Evolutionary conservation across 2,329 filamentous ascomycete species (phyloP).

Genomic region (Fusarium austroafricanum): DNA sequence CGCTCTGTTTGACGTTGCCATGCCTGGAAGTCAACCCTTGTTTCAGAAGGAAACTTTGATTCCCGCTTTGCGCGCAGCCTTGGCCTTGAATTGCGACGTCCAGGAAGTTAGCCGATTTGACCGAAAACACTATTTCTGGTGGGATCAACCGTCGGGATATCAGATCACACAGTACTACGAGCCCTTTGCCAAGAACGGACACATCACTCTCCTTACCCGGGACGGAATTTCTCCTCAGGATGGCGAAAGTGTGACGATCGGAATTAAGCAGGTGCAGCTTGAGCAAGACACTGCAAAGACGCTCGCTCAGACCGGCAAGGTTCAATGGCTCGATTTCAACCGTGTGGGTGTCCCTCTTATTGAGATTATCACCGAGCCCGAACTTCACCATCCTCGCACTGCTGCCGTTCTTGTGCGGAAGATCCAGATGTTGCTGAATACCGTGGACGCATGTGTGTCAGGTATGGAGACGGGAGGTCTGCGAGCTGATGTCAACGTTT

Average conservation of each 20-base stretch:
- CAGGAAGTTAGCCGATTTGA: slow-evolving; percentile 87
- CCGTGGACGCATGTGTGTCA: slow-evolving; percentile 85
- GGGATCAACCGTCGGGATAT: slow-evolving; percentile 96
- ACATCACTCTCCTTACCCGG: slow-evolving; percentile 74
- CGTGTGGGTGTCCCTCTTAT: slow-evolving; percentile 90
- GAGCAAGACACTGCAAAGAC: slow-evolving; percentile 99
- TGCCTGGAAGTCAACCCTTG: slow-evolving; percentile 87
- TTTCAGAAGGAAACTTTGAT: slow-evolving; percentile 87
- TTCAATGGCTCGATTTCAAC: slow-evolving; percentile 91
- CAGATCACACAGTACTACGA: slow-evolving; percentile 98
- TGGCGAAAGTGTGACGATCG: slow-evolving; percentile 75
- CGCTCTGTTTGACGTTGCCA: slow-evolving; percentile 86
- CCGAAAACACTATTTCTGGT: slow-evolving; percentile 98
- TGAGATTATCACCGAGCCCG: slow-evolving; percentile 92
- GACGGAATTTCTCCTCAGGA: slow-evolving; percentile 85
- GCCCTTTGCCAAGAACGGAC: slow-evolving; percentile 76
- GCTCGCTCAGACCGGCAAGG: slow-evolving; percentile 77
- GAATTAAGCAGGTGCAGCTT: slow-evolving; percentile 94
- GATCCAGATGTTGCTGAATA: slow-evolving; percentile 81
- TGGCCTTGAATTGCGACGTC: slow-evolving; percentile 84
- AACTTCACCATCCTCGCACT: slow-evolving; percentile 87
- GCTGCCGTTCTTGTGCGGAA: slow-evolving; percentile 91
- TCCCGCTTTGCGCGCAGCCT: slow-evolving; percentile 88
- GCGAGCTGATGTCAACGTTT: slow-evolving; percentile 95
- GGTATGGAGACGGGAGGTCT: slow-evolving; percentile 95